These are phyloP conservation scores for Scheffersomyces titani DNA, from an alignment of 1,139 yeast species.

Conservation along the genomic window DNA sequence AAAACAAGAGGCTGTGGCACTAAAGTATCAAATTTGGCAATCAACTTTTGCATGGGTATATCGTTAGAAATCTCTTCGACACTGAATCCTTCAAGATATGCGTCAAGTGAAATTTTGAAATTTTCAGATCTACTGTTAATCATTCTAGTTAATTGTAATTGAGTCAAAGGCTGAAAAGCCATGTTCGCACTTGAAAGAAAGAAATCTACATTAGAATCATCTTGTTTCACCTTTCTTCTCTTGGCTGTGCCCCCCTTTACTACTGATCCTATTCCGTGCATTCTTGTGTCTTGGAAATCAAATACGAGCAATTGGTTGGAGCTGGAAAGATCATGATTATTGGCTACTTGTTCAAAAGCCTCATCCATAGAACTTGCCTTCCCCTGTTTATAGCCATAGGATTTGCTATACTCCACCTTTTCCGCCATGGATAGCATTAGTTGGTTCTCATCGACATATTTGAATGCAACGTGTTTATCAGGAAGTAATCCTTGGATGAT, in stretches of 20 bases:
- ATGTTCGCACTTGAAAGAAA: constrained; percentile 28
- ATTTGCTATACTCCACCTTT: constrained; percentile 37
- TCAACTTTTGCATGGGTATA: constrained; percentile 12
- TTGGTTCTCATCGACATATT: constrained; percentile 75
- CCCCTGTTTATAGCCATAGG: constrained; percentile 47
- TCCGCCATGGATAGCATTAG: constrained; percentile 37
- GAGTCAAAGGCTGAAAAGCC: constrained; percentile 25
- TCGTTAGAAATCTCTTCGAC: constrained; percentile 16
- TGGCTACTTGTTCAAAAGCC: constrained; percentile 24
- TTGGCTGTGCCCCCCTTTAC: constrained; percentile 19
- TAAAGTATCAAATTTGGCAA: constrained; percentile 6
- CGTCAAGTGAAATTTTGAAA: constrained; percentile 46
- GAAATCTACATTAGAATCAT: constrained; percentile 15
- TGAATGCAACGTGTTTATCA: constrained; percentile 60
- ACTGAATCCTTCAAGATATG: constrained; percentile 36
- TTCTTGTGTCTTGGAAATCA: constrained; percentile 73
- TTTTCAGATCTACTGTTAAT: constrained; percentile 59
- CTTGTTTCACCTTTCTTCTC: constrained; percentile 14
- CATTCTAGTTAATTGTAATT: constrained; percentile 51
- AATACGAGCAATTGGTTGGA: constrained; percentile 62
- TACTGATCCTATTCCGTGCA: constrained; percentile 40
- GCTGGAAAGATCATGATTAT: constrained; percentile 22
- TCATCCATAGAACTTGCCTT: constrained; percentile 31
- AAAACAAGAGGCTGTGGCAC: constrained; percentile 49
- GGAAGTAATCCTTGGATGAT: constrained; percentile 66